Conservation (phyloP, 345 rosid genomes). For the Aegle marmelos region DNA sequence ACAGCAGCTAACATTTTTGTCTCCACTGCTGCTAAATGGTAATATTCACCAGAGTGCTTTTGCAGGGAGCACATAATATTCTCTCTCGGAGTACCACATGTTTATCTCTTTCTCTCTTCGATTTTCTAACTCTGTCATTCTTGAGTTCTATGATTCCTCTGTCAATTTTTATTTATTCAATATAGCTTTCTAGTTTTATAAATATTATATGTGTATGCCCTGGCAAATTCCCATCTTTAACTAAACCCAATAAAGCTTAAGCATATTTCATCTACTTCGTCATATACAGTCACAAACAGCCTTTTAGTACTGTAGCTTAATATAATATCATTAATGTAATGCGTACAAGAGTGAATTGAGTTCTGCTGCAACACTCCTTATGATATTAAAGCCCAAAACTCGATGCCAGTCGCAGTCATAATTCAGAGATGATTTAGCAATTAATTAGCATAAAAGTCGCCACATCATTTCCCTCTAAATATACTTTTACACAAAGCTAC, state of each 20-base stretch:
- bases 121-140: slow-evolving; percentile 19
- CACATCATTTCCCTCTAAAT: not conserved
- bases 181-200: not conserved
- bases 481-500: not conserved
- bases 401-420: not conserved
- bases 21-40: slow-evolving; percentile 8
- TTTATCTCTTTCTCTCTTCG: slow-evolving; percentile 1
- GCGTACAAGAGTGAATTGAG: too few relatives aligned
- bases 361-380: not conserved
- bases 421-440: not conserved
- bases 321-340: not conserved
- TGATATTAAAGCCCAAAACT: not conserved
- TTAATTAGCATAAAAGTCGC: not conserved
- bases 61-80: slow-evolving; percentile 16
- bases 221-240: slow-evolving; percentile 39
- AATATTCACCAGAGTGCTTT: not conserved
- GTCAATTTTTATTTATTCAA: slow-evolving; percentile 8
- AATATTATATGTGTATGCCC: slow-evolving; percentile 10
- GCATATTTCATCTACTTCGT: slow-evolving; percentile 20
- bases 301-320: slow-evolving; percentile 27
- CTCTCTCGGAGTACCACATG: slow-evolving; percentile 13
- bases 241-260: slow-evolving; percentile 43
- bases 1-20: slow-evolving; percentile 21
- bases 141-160: slow-evolving; percentile 22
- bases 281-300: slow-evolving; percentile 42